A percentile compares a stretch with the other conserved stretches of the same genome.
phyloP scores from a whole-genome alignment of 352 stramenopile genomes.

The Globisporangium apiculatum region DNA sequence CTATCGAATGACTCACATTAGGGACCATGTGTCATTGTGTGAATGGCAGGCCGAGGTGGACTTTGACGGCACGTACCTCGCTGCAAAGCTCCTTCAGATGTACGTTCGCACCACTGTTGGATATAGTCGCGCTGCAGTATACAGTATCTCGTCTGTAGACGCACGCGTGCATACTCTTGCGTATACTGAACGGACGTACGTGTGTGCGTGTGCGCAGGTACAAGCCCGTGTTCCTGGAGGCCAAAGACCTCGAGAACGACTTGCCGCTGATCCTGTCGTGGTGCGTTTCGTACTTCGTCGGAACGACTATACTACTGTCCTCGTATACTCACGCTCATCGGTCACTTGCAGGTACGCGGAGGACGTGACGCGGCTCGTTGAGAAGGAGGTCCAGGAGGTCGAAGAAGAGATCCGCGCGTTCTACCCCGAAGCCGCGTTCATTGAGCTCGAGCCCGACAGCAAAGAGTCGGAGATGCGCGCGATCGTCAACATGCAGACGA shows the following conservation, averaged over 20 bases:
- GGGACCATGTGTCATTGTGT: too few relatives aligned
- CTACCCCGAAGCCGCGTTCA: slow-evolving; percentile 95
- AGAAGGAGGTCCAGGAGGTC: slow-evolving; percentile 95
- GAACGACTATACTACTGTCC: too few relatives aligned
- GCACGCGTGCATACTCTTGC: too few relatives aligned
- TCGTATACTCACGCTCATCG: neutral
- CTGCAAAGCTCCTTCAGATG: slow-evolving; percentile 90
- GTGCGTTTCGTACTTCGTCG: slow-evolving; percentile 33
- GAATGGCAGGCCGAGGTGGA: slow-evolving; percentile 91
- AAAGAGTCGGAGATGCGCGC: slow-evolving; percentile 86
- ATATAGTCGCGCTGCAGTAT: neutral
- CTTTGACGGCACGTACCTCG: slow-evolving; percentile 98
- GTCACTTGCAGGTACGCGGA: slow-evolving; percentile 70
- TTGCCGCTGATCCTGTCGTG: slow-evolving; percentile 91
- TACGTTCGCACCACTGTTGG: slow-evolving; percentile 17
- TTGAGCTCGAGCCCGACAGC: slow-evolving; percentile 95
- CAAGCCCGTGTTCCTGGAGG: slow-evolving; percentile 89
- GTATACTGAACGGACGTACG: neutral
- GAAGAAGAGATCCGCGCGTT: slow-evolving; percentile 89
- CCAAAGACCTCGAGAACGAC: slow-evolving; percentile 89
- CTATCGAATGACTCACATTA: neutral
- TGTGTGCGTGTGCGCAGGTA: slow-evolving; percentile 44
- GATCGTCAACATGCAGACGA: slow-evolving; percentile 74
- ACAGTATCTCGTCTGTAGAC: too few relatives aligned
- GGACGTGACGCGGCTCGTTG: slow-evolving; percentile 94